phyloP scores from a whole-genome alignment of 73 alveolate species.

The Symbiodinium natans region DNA sequence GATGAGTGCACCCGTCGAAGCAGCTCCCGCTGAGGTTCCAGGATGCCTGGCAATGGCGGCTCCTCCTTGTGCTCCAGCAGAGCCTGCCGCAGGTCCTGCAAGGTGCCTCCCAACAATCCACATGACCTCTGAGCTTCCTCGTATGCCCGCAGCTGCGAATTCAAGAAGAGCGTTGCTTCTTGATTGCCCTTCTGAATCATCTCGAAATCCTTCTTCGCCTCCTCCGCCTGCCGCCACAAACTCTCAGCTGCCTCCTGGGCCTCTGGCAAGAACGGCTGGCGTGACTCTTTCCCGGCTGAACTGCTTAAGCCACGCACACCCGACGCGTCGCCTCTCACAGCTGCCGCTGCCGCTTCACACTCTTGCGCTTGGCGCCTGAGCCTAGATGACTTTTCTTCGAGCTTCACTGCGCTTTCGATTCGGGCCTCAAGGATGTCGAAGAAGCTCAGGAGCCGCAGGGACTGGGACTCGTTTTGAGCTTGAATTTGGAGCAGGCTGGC shows the following conservation, averaged over 20 bases:
- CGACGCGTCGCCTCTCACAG: neutral
- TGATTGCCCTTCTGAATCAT: neutral
- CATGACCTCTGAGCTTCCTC: neutral
- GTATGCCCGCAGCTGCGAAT: neutral
- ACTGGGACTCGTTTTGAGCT: neutral
- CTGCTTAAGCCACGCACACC: neutral
- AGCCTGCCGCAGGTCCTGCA: neutral
- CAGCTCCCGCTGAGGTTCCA: neutral
- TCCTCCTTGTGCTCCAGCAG: conserved; percentile 1
- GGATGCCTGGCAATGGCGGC: neutral
- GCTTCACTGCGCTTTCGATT: neutral
- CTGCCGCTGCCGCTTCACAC: neutral
- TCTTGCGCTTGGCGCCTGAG: neutral
- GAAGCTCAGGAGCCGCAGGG: neutral
- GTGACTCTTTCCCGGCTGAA: neutral
- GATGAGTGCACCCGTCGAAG: neutral
- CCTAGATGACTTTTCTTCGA: neutral
- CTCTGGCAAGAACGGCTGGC: neutral
- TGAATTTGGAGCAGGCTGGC: neutral
- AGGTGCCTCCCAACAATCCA: neutral
- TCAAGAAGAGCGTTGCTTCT: neutral
- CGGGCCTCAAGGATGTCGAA: neutral
- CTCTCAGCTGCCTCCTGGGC: neutral
- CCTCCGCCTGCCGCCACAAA: neutral
- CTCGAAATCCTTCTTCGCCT: neutral